phyloP scores from a whole-genome alignment of 1,139 yeast species.

The Taphrina flavorubra region DNA sequence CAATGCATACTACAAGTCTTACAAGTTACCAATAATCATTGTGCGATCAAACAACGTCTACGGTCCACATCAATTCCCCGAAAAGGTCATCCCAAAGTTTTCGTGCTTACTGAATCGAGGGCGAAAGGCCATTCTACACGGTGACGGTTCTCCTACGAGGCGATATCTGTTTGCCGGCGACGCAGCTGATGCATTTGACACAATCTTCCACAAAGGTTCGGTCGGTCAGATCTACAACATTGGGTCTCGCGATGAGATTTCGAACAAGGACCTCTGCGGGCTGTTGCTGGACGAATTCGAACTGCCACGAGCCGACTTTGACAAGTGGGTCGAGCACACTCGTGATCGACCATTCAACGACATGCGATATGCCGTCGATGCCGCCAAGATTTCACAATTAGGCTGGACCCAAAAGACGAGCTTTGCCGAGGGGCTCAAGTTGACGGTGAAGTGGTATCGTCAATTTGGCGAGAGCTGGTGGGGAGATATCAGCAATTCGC shows the following conservation, averaged over 20 bases:
- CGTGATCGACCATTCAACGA: slow-evolving; percentile 63
- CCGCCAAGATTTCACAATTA: slow-evolving; percentile 52
- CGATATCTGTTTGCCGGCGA: slow-evolving; percentile 60
- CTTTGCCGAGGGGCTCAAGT: slow-evolving; percentile 54
- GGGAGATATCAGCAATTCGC: slow-evolving; percentile 49
- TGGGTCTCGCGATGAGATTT: slow-evolving; percentile 58
- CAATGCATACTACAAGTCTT: slow-evolving; percentile 58
- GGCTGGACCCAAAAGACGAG: slow-evolving; percentile 60
- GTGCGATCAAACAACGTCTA: slow-evolving; percentile 63
- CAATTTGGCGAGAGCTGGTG: slow-evolving; percentile 50
- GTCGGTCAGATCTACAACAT: slow-evolving; percentile 58
- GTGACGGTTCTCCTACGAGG: slow-evolving; percentile 58
- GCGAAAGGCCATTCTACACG: slow-evolving; percentile 55
- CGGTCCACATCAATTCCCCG: slow-evolving; percentile 65
- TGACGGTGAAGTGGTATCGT: slow-evolving; percentile 53
- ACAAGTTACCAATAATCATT: slow-evolving; percentile 56
- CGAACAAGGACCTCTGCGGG: slow-evolving; percentile 53
- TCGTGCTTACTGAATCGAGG: slow-evolving; percentile 50
- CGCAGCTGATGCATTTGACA: slow-evolving; percentile 57
- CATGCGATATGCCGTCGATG: slow-evolving; percentile 56
- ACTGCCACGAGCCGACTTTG: slow-evolving; percentile 45
- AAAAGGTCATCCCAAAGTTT: slow-evolving; percentile 61
- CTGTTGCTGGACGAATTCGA: slow-evolving; percentile 50
- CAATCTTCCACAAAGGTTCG: slow-evolving; percentile 52
- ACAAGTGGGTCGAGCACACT: slow-evolving; percentile 52